These are phyloP conservation scores for Melocanna baccifera DNA, from an alignment of 176 grass and related monocot species.

Conservation along the genomic window DNA sequence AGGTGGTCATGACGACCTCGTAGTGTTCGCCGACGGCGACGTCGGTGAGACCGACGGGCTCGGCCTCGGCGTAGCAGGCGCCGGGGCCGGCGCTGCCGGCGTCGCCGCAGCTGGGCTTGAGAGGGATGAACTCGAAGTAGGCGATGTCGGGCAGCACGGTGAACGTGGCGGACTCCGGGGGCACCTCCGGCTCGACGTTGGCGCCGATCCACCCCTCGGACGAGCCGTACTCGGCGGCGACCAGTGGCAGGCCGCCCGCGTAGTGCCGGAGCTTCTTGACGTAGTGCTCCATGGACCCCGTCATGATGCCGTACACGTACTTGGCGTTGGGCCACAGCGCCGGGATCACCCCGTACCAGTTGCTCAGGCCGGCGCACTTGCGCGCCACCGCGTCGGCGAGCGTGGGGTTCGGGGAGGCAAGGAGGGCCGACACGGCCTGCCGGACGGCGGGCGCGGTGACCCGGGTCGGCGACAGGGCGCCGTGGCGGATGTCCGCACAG, in stretches of 20 bases:
- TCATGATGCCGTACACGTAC: constrained; percentile 94
- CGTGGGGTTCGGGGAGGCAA: constrained; percentile 43
- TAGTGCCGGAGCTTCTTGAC: constrained; percentile 82
- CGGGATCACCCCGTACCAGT: constrained; percentile 93
- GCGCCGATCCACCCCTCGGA: constrained; percentile 83
- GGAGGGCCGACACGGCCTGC: constrained; percentile 52
- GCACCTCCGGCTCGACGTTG: constrained; percentile 58
- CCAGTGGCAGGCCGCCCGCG: constrained; percentile 63
- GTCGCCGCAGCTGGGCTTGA: constrained; percentile 6
- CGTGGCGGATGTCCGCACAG: constrained; percentile 63
- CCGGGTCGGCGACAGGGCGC: constrained; percentile 36
- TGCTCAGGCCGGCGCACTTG: constrained; percentile 52
- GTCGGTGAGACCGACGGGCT: constrained; percentile 68
- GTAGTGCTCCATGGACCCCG: constrained; percentile 89
- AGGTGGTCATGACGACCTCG: constrained; percentile 82
- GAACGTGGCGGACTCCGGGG: constrained; percentile 64
- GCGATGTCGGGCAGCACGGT: constrained; percentile 81
- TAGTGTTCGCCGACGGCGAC: constrained; percentile 75
- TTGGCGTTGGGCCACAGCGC: constrained; percentile 75
- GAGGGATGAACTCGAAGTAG: constrained; percentile 93
- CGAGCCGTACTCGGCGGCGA: constrained; percentile 82
- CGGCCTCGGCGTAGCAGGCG: constrained; percentile 31
- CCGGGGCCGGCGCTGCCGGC: neutral
- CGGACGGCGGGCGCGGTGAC: constrained; percentile 53
- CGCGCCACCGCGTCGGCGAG: constrained; percentile 61